Evolutionary conservation across 1,284 basidiomycete species (phyloP), one percentile per base, ranked within the genome.

Genomic region (Ceratobasidium sp.): DNA sequence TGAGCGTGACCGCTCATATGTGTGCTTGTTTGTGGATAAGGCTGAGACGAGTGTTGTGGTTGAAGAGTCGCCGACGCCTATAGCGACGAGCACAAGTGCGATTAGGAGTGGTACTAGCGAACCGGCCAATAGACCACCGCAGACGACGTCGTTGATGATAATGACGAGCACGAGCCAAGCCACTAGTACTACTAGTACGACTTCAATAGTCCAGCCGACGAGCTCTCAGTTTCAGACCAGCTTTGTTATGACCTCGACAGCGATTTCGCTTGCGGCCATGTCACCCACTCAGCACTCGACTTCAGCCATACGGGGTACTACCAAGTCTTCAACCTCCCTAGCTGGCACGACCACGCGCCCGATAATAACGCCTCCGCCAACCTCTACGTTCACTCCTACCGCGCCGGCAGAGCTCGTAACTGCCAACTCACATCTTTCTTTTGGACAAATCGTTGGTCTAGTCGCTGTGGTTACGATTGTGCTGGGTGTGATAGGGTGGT

Each of bases 311-410:
- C 7, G n/a, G 40, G 13, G 2, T n/a, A 66, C 64, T 13, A 15
- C 10, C 42, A 23, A 42, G n/a, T 48, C 61, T 23, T 17, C 64
- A n/a, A 66, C n/a, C 20, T 66, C 64, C 13, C 23, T 48, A 4
- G 12, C 64, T 26, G 28, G 42, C n/a, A 66, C 64, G 1, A 66
- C 42, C 42, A 73, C 70, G 5, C 70, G 33, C 10, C 70, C 70
- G 38, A 71, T 71, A 15, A 73, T 64, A 17, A 75, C 71, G 2
- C 71, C 71, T 6, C 28, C 33, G 28, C 56, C 56, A 10, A 20
- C 28, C 15, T 40, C 56, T 4, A 61, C 70, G 20, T 33, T 20
- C 7, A 33, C 46, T 6, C 33, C 50, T 20, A 3, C 17, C 4
- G 20, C 71, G 38, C 56, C 59, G 26, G 33, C 28, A 9, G 61